These are phyloP conservation scores for Aspergillus heteromorphus DNA, from an alignment of 495 filamentous ascomycete genomes.

Conservation along the genomic window DNA sequence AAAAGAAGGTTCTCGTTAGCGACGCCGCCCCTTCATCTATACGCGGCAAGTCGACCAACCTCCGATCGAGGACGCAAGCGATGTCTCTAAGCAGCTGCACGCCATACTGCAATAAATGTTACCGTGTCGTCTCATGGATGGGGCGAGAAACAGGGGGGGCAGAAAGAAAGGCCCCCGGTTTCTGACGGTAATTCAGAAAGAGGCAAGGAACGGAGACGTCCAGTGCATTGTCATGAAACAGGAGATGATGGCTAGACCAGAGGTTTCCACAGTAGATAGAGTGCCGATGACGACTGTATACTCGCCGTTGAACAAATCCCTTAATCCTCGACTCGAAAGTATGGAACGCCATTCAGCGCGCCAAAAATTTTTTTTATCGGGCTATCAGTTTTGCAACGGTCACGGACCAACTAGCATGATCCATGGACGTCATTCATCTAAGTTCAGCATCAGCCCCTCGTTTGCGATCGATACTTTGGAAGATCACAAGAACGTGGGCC, in stretches of 20 bases:
- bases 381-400: not conserved
- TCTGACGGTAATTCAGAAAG: not conserved
- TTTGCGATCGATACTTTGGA: slow-evolving; percentile 1
- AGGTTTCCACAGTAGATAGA: not conserved
- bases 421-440: slow-evolving; percentile 11
- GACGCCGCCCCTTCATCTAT: not conserved
- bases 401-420: not conserved
- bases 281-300: not conserved
- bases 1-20: not conserved
- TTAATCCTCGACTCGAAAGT: no score
- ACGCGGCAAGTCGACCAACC: not conserved
- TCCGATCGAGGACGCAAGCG: not conserved
- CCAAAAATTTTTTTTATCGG: not conserved
- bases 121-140: not conserved
- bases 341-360: not conserved
- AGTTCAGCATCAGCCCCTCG: slow-evolving; percentile 4
- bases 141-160: not conserved
- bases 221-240: not conserved
- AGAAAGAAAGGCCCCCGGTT: not conserved
- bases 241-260: not conserved
- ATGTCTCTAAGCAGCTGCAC: not conserved
- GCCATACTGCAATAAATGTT: not conserved
- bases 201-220: not conserved
- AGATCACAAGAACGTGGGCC: slow-evolving; percentile 18
- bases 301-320: not conserved